Conservation (phyloP, 2,329 filamentous ascomycete genomes). For the Madurella mycetomatis region DNA sequence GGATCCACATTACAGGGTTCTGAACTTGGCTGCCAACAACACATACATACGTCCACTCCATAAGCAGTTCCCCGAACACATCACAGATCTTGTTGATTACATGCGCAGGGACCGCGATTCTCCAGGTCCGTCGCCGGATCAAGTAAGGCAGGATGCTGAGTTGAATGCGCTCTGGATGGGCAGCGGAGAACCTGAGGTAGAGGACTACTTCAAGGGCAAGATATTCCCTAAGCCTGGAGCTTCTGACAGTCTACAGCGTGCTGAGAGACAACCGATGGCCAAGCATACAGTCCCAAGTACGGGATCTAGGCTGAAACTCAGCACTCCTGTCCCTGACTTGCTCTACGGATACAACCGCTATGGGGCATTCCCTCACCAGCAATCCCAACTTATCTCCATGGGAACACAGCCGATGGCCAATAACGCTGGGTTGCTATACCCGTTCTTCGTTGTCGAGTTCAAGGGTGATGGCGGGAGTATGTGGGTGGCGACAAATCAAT, state of each 20-base stretch:
- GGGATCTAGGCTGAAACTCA: not conserved
- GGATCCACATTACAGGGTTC: not conserved
- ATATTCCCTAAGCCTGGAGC: not conserved
- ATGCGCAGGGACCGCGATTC: not conserved
- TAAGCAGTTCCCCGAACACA: not conserved
- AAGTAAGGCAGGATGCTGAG: not conserved
- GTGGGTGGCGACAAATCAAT: conserved; percentile 36
- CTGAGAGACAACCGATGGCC: not conserved
- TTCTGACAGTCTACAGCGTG: not conserved
- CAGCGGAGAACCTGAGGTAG: not conserved
- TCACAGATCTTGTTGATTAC: not conserved
- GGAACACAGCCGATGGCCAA: conserved; percentile 21
- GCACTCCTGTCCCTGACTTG: conserved; percentile 3
- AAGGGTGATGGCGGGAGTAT: conserved; percentile 31
- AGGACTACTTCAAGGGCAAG: not conserved
- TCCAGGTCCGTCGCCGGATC: not conserved
- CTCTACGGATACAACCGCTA: conserved; percentile 5
- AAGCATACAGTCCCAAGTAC: not conserved
- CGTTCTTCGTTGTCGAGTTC: conserved; percentile 32
- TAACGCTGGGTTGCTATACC: conserved; percentile 15
- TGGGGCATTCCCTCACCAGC: conserved; percentile 8
- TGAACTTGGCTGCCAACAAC: not conserved
- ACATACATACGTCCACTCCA: not conserved
- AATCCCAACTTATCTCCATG: conserved; percentile 24
- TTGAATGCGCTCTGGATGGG: not conserved